Evolutionary conservation across 179 eudicot species (phyloP).

Genomic region (Patellifolia procumbens): DNA sequence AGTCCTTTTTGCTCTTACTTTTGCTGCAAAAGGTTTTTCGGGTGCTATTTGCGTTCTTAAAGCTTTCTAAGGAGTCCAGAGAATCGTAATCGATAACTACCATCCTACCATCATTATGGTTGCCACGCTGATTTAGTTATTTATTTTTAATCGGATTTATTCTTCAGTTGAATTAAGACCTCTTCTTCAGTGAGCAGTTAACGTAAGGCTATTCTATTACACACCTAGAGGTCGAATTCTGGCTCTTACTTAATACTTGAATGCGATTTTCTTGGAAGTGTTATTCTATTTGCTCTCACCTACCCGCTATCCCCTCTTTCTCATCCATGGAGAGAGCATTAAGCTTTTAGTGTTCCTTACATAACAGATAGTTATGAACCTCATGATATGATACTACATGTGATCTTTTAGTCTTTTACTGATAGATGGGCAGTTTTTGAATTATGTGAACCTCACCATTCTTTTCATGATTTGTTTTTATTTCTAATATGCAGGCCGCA

Average conservation of each 20-base stretch:
- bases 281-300: not conserved
- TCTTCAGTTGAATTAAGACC: not conserved
- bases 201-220: not conserved
- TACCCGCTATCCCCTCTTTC: not conserved
- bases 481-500: conserved; percentile 51
- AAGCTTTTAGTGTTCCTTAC: too few species aligned
- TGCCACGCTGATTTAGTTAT: not conserved
- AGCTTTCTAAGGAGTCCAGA: not conserved
- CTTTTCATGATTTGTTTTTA: conserved; percentile 13
- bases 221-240: not conserved
- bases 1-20: not conserved
- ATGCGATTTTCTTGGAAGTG: not conserved
- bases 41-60: not conserved
- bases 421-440: not conserved
- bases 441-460: not conserved
- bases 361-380: not conserved
- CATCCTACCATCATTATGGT: not conserved
- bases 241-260: conserved; percentile 2
- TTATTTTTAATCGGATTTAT: not conserved
- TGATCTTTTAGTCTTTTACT: conserved; percentile 3
- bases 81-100: not conserved
- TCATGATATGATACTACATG: not conserved
- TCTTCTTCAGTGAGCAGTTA: conserved; percentile 1
- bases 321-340: conserved; percentile 1
- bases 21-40: not conserved